These are phyloP conservation scores for Blepharisma stoltei DNA, from an alignment of 73 alveolate genomes.

Conservation along the genomic window DNA sequence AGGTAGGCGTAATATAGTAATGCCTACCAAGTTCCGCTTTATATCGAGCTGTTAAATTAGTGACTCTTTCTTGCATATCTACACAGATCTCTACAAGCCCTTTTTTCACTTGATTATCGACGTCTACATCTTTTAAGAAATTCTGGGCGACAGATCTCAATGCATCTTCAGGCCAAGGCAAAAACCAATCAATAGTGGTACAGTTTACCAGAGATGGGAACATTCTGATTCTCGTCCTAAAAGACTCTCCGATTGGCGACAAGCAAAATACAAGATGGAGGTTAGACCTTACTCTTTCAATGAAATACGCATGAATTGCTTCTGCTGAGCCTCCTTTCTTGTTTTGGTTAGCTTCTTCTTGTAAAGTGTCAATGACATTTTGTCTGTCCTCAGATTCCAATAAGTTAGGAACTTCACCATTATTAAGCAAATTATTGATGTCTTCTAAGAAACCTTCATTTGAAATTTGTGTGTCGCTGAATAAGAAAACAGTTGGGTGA, in stretches of 20 bases:
- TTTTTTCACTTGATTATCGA: conserved; percentile 61
- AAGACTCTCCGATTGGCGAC: conserved; percentile 98
- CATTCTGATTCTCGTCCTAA: conserved; percentile 94
- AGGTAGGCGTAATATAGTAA: conserved; percentile 98
- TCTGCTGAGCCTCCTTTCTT: conserved; percentile 49
- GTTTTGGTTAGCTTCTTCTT: conserved; percentile 50
- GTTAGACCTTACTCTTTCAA: conserved; percentile 64
- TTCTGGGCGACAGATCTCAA: conserved; percentile 90
- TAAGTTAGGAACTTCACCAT: conserved; percentile 94
- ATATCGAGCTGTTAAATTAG: conserved; percentile 74
- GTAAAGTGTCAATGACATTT: conserved; percentile 45
- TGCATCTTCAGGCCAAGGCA: conserved; percentile 98
- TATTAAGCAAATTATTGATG: conserved; percentile 86
- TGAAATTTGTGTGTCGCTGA: conserved; percentile 53
- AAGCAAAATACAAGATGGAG: conserved; percentile 87
- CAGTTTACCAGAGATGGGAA: conserved; percentile 98
- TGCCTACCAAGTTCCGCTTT: conserved; percentile 89
- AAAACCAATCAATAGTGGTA: conserved; percentile 94
- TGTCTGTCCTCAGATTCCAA: conserved; percentile 64
- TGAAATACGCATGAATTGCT: conserved; percentile 44
- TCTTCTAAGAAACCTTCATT: conserved; percentile 97
- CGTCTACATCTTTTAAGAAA: conserved; percentile 79
- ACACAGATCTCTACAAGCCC: conserved; percentile 93
- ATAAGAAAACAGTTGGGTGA: conserved; percentile 47
- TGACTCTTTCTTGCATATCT: conserved; percentile 96